These are phyloP conservation scores for Brassica hybrid DNA, from an alignment of 441 rosid genomes.

Conservation along the genomic window DNA sequence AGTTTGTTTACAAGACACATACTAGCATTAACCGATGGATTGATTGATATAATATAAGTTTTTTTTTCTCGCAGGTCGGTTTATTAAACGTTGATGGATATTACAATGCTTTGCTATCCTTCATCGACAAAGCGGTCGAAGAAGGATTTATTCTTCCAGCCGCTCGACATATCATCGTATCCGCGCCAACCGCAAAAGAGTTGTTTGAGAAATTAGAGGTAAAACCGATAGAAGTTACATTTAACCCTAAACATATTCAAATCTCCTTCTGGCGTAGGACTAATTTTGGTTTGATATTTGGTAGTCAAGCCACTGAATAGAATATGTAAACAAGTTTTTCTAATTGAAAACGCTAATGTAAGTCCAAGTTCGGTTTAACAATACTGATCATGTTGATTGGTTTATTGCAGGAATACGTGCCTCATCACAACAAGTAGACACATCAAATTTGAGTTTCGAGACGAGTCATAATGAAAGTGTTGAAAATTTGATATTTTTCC, in stretches of 20 bases:
- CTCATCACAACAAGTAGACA: conserved; percentile 11
- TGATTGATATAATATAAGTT: no score
- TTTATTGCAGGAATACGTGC: conserved; percentile 39
- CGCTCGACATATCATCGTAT: conserved; percentile 78
- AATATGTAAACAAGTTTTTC: no score
- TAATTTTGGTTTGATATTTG: neutral
- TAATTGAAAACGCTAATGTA: no score
- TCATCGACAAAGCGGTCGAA: conserved; percentile 84
- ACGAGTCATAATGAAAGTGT: neutral
- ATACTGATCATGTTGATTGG: conserved; percentile 18
- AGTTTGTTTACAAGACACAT: neutral
- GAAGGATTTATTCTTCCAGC: conserved; percentile 80
- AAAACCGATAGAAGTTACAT: neutral
- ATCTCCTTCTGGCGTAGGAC: no score
- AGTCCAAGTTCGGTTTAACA: no score
- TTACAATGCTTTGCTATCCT: conserved; percentile 76
- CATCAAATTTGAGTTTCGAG: neutral
- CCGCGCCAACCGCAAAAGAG: conserved; percentile 68
- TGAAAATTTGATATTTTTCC: no score
- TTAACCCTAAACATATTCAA: neutral
- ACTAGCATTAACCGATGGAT: no score
- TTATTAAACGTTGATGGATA: conserved; percentile 87
- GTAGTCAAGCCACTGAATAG: neutral
- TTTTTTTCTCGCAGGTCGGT: conserved; percentile 63
- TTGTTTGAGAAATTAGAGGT: conserved; percentile 61